Conservation (phyloP, 2,329 filamentous ascomycete species). For the Aspergillus persii region DNA sequence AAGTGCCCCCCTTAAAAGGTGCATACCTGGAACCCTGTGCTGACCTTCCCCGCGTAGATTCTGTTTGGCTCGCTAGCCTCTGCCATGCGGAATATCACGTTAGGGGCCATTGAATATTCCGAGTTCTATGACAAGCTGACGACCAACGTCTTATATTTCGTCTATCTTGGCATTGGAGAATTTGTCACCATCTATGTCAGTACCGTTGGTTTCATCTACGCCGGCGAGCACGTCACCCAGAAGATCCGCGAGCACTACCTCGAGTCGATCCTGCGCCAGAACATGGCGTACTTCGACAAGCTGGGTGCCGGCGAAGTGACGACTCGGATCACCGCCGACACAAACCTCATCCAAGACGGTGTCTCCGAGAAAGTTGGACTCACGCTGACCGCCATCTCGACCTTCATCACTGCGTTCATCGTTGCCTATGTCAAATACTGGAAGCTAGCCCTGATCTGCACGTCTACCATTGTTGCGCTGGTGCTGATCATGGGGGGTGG, state of each 20-base stretch:
- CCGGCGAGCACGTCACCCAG: constrained; percentile 72
- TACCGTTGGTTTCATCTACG: constrained; percentile 88
- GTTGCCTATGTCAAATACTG: constrained; percentile 90
- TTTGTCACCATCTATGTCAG: constrained; percentile 75
- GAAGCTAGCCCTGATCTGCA: constrained; percentile 86
- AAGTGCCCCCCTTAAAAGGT: neutral
- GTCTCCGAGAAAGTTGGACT: constrained; percentile 86
- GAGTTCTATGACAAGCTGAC: constrained; percentile 61
- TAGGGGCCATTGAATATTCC: constrained; percentile 46
- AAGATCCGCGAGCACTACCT: constrained; percentile 84
- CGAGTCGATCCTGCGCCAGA: constrained; percentile 77
- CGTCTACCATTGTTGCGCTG: constrained; percentile 77
- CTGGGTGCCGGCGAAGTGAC: constrained; percentile 90
- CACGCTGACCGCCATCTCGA: constrained; percentile 71
- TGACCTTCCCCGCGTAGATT: constrained; percentile 34
- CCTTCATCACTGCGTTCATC: constrained; percentile 83
- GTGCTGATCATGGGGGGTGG: constrained; percentile 72
- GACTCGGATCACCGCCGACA: constrained; percentile 90
- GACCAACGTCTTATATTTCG: constrained; percentile 72
- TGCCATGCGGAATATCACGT: constrained; percentile 66
- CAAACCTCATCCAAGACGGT: constrained; percentile 88
- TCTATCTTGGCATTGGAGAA: constrained; percentile 79
- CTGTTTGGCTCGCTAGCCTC: constrained; percentile 75
- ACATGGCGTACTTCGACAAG: constrained; percentile 91
- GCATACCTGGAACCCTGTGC: neutral